Evolutionary conservation across 805 yeast genomes (phyloP), one percentile per base, ranked within the genome.

Genomic region (Pichia thaimueangensis): DNA sequence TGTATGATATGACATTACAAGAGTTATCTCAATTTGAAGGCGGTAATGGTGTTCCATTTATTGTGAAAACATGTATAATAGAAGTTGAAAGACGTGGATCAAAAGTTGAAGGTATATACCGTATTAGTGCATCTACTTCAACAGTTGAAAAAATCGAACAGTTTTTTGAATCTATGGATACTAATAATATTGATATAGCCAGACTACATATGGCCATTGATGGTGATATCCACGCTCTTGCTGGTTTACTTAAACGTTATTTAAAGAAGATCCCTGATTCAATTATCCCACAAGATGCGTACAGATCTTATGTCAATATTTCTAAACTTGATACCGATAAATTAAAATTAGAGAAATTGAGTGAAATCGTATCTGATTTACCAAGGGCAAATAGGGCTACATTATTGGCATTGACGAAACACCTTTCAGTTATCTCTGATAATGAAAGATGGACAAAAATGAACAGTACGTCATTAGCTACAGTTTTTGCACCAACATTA

Each of bases 401-500:
- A 2, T 63, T 93, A 48, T 66, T 63, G 43, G 51, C 65, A 33
- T 64, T 93, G 30, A 67, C 83, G 38, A 65, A 65, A 35, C 98
- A 93, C 67, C 67, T 93, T 50, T 63, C 69, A 35, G 62, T 67
- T 42, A 81, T 93, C 25, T 75, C 78, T 30, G 59, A 66, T 22
- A 68, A 71, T 57, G 69, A 76, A 35, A 61, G 60, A 11, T 57
- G 63, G 34, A 93, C 89, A 58, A 72, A 89, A 59, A 93, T 93
- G 98, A 85, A 75, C 32, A 68, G 74, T 52, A 80, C 80, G 60
- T 88, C 93, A 55, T 64, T 93, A 41, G 81, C 96, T 0, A 86
- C 93, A 34, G 96, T 91, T 7, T 93, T 93, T 69, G 95, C 96
- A 1, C 97, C 98, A 4, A 87, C 96, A 7, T 64, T 93, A 34